Percentiles rank a stretch among this genome's conserved stretches.
These are phyloP conservation scores for Purshia tridentata DNA, from an alignment of 306 rosid genomes.

Conservation along the genomic window DNA sequence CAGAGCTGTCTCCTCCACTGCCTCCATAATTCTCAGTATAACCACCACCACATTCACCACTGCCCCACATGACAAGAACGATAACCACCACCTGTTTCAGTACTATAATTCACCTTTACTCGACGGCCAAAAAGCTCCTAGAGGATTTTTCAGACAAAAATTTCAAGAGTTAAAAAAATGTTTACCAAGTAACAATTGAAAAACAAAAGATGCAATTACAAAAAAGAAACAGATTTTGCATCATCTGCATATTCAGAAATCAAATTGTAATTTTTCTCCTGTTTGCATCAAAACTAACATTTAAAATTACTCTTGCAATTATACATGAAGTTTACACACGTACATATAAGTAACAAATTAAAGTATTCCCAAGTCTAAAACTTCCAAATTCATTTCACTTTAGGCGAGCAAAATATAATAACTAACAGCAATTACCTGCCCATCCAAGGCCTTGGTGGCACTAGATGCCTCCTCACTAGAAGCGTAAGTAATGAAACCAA, in stretches of 20 bases:
- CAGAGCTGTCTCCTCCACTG: conserved; percentile 23
- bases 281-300: not conserved
- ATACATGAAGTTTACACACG: too few relatives aligned
- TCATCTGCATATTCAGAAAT: not conserved
- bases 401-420: not conserved
- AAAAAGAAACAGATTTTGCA: too few relatives aligned
- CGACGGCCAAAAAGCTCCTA: conserved; percentile 91
- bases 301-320: not conserved
- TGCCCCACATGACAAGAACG: conserved; percentile 32
- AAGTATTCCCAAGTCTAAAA: not conserved
- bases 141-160: not conserved
- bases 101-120: conserved; percentile 77
- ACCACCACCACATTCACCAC: conserved; percentile 14
- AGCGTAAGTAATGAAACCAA: conserved; percentile 69
- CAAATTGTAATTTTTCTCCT: conserved; percentile 8
- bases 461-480: conserved; percentile 79
- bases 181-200: not conserved
- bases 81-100: conserved; percentile 44
- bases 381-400: not conserved
- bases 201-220: too few relatives aligned
- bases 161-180: not conserved
- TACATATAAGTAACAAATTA: not conserved
- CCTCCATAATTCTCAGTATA: not conserved
- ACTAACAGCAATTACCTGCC: conserved; percentile 53
- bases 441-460: conserved; percentile 83